Conservation (phyloP, 202 grass and related monocot species). For the Miscanthus sacchariflorus region DNA sequence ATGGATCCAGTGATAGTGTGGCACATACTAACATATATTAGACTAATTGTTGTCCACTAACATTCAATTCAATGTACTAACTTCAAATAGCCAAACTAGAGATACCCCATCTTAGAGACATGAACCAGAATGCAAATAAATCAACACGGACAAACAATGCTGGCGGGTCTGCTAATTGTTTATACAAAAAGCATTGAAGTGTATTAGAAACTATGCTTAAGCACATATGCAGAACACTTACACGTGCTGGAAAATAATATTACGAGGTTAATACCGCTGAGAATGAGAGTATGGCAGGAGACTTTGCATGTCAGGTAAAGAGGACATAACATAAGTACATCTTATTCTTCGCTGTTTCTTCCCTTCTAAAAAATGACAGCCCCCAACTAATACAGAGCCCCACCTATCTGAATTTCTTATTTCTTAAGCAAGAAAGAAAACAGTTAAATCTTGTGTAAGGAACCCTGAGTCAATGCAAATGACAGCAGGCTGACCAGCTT, state of each 20-base stretch:
- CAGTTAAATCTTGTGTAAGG: neutral
- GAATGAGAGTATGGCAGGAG: neutral
- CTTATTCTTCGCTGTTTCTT: neutral
- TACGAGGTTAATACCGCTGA: neutral
- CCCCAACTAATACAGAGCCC: neutral
- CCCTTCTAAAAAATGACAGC: conserved; percentile 11
- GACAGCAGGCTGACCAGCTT: neutral
- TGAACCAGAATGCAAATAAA: conserved; percentile 10
- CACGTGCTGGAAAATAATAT: neutral
- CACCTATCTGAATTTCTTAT: neutral
- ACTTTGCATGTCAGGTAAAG: neutral
- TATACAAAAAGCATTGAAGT: neutral
- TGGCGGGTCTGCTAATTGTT: neutral
- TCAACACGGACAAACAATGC: neutral
- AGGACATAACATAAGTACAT: neutral
- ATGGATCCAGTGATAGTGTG: neutral
- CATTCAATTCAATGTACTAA: neutral
- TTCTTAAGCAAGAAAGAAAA: neutral
- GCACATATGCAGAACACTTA: conserved; percentile 6
- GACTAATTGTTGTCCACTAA: neutral
- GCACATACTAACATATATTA: neutral
- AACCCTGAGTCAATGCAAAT: conserved; percentile 16
- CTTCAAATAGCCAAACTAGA: conserved; percentile 15
- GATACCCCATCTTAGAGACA: neutral
- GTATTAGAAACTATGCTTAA: neutral